These are phyloP conservation scores for Eucalyptus tenuipes DNA, from an alignment of 345 rosid species.

Conservation along the genomic window DNA sequence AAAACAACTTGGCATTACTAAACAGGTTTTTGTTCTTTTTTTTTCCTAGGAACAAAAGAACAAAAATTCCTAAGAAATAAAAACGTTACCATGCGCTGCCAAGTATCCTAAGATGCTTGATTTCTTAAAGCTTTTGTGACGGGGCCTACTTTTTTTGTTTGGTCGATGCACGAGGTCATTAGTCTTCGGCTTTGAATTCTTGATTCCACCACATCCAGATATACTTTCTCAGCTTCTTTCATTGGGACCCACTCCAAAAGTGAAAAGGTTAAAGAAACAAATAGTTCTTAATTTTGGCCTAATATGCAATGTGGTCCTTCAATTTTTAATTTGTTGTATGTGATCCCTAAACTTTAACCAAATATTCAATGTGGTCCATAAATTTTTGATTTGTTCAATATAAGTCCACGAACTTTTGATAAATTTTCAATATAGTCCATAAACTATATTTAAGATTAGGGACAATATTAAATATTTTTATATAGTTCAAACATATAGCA, in stretches of 20 bases:
- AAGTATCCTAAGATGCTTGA: background rate
- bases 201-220: background rate
- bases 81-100: no score
- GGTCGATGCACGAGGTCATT: background rate
- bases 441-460: no score
- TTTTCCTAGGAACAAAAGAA: no score
- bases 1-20: no score
- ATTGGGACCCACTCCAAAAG: background rate
- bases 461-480: no score
- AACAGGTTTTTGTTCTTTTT: no score
- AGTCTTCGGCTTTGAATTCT: background rate
- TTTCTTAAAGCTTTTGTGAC: background rate
- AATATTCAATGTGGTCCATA: no score
- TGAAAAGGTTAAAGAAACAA: no score
- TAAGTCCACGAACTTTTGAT: background rate
- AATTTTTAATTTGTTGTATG: no score
- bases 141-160: background rate
- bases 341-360: fast-evolving
- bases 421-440: no score
- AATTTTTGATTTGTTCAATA: background rate
- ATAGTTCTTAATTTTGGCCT: background rate
- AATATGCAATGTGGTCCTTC: fast-evolving
- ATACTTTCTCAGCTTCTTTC: background rate
- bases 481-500: no score
- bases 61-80: no score